Evolutionary conservation across 345 rosid genomes (phyloP).

Genomic region (Geranium rotundifolium): DNA sequence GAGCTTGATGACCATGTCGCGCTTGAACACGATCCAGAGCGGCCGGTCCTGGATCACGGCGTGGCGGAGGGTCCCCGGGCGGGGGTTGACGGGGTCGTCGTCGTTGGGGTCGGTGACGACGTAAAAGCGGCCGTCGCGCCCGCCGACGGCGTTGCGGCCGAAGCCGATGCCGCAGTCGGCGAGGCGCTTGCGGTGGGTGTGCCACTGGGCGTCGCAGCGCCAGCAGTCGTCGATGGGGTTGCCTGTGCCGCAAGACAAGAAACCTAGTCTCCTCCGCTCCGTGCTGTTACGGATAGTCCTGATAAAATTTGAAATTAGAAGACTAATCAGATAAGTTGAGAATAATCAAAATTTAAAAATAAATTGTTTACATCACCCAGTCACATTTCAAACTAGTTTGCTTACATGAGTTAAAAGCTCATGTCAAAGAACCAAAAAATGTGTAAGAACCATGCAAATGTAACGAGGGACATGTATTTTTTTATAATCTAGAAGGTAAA

Average conservation of each 20-base stretch:
- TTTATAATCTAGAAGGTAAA: too few species aligned
- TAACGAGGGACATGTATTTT: too few species aligned
- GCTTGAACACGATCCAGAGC: slow-evolving; percentile 68
- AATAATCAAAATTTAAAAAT: too few species aligned
- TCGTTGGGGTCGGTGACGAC: slow-evolving; percentile 51
- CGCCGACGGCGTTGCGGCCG: slow-evolving; percentile 72
- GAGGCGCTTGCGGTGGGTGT: slow-evolving; percentile 32
- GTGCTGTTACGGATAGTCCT: slow-evolving; percentile 69
- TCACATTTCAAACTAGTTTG: too few species aligned
- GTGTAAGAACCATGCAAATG: too few species aligned
- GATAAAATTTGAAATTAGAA: slow-evolving; percentile 4
- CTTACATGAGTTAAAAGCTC: too few species aligned
- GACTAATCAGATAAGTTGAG: too few species aligned
- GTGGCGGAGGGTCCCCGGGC: slow-evolving; percentile 67
- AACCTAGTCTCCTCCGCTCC: slow-evolving; percentile 39
- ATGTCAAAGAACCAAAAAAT: too few species aligned
- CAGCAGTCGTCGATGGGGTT: slow-evolving; percentile 80
- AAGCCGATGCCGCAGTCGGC: slow-evolving; percentile 68
- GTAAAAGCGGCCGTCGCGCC: slow-evolving; percentile 62
- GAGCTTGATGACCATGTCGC: slow-evolving; percentile 65
- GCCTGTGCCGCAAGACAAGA: slow-evolving; percentile 33
- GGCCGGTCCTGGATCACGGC: slow-evolving; percentile 71
- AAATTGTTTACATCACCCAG: too few species aligned
- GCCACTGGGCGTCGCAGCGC: slow-evolving; percentile 65
- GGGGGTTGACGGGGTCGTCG: slow-evolving; percentile 56